Evolutionary conservation across 2,329 filamentous ascomycete genomes (phyloP).

Genomic region (Fusarium siculi): DNA sequence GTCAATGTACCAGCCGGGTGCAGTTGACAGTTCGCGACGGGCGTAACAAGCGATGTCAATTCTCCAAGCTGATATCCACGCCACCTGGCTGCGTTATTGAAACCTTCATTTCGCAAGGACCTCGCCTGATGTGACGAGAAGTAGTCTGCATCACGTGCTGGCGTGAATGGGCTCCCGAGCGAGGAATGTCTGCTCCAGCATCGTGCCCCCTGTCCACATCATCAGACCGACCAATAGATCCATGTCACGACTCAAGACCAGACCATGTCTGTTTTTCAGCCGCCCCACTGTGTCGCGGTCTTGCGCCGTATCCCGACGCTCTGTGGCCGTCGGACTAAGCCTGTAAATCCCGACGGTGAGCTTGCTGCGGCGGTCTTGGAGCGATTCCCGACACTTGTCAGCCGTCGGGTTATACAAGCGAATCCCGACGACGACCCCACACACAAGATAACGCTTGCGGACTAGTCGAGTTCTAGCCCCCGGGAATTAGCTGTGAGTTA

Average conservation of each 20-base stretch:
- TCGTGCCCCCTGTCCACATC: neutral
- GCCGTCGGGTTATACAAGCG: neutral
- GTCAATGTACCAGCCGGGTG: neutral
- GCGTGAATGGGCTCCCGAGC: neutral
- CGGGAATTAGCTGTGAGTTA: neutral
- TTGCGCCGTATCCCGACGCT: neutral
- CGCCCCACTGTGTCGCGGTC: neutral
- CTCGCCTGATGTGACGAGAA: neutral
- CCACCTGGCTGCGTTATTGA: neutral
- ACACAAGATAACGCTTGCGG: neutral
- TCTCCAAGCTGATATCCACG: neutral
- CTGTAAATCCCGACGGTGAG: neutral
- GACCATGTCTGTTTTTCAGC: neutral
- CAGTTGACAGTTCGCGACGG: neutral
- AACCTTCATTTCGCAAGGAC: neutral
- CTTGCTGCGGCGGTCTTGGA: neutral
- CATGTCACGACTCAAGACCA: neutral
- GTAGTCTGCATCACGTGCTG: neutral
- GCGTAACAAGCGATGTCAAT: neutral
- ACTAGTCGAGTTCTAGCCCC: neutral
- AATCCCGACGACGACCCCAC: neutral
- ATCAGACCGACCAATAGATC: neutral
- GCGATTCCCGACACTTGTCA: conserved; percentile 1
- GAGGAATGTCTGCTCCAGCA: neutral
- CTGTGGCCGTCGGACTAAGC: neutral